phyloP scores from a whole-genome alignment of 768 basidiomycete genomes.

The Russula abietina region DNA sequence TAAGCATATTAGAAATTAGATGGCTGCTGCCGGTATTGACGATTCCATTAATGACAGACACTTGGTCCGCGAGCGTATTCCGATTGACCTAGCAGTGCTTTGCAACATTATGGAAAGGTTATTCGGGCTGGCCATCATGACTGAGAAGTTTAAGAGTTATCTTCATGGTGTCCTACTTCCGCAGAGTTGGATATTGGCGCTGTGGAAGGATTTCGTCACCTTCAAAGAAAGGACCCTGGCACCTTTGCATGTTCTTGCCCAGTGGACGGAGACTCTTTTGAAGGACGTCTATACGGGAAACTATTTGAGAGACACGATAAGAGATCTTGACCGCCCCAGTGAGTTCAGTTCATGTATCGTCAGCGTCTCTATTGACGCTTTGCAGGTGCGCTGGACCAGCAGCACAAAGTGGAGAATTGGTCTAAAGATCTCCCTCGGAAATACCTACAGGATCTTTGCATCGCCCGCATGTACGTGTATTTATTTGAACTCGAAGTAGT shows the following conservation, averaged over 20 bases:
- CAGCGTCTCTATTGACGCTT: background rate
- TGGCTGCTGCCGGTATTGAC: background rate
- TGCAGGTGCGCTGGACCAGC: background rate
- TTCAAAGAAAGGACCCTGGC: background rate
- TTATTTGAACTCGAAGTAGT: background rate
- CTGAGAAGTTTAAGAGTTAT: conserved; percentile 27
- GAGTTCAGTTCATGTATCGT: background rate
- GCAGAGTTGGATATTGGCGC: conserved; percentile 42
- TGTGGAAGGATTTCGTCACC: conserved; percentile 18
- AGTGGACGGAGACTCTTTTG: background rate
- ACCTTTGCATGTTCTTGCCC: background rate
- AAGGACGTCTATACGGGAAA: conserved; percentile 13
- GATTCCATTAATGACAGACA: conserved; percentile 34
- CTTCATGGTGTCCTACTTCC: conserved; percentile 50
- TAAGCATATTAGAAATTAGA: background rate
- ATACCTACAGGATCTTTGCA: conserved; percentile 8
- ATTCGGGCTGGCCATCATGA: conserved; percentile 38
- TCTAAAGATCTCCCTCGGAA: background rate
- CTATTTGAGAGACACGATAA: conserved; percentile 3
- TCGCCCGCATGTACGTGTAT: conserved; percentile 13
- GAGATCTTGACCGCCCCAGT: background rate
- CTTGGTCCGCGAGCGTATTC: conserved; percentile 35
- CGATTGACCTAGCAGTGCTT: conserved; percentile 42
- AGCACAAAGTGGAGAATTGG: background rate
- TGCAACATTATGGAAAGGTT: conserved; percentile 49